A percentile compares a stretch with the other conserved stretches of the same genome.
These are phyloP conservation scores for Paraphaeosphaeria minitans DNA, from an alignment of 2,329 filamentous ascomycete species.

Conservation along the genomic window DNA sequence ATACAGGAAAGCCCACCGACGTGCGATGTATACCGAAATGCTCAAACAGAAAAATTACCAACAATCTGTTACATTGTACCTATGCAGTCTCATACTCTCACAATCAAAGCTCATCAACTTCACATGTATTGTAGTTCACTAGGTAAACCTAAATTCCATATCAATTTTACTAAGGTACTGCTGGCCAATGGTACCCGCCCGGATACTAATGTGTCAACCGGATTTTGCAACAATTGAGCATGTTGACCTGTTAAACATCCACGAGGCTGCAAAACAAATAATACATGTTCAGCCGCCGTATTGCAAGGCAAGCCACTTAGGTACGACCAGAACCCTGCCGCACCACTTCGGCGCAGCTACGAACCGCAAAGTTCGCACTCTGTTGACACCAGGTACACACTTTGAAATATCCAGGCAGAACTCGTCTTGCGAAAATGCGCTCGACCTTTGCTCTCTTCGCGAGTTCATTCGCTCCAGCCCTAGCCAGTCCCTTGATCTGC, in stretches of 20 bases:
- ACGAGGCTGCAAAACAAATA: neutral
- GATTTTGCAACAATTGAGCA: neutral
- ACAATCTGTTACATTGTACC: neutral
- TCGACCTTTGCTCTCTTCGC: neutral
- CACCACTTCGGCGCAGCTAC: neutral
- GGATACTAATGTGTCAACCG: neutral
- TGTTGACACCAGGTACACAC: too few relatives aligned
- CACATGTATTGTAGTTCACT: neutral
- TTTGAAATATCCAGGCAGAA: neutral
- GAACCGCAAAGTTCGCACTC: too few relatives aligned
- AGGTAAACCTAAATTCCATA: neutral
- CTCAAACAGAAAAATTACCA: too few relatives aligned
- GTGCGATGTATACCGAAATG: too few relatives aligned
- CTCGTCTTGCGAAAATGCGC: neutral
- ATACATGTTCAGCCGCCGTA: neutral
- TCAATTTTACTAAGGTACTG: neutral
- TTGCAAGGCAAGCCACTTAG: neutral
- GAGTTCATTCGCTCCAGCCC: neutral
- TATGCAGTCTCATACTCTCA: neutral
- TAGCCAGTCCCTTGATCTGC: constrained; percentile 26
- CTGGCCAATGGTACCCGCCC: neutral
- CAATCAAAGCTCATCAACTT: neutral
- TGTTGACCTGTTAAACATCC: neutral
- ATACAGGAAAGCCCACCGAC: neutral
- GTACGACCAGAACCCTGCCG: neutral